Percentiles rank a stretch among this genome's conserved stretches.
These are phyloP conservation scores for Eimeria necatrix DNA, from an alignment of 169 alveolate genomes.

Conservation along the genomic window DNA sequence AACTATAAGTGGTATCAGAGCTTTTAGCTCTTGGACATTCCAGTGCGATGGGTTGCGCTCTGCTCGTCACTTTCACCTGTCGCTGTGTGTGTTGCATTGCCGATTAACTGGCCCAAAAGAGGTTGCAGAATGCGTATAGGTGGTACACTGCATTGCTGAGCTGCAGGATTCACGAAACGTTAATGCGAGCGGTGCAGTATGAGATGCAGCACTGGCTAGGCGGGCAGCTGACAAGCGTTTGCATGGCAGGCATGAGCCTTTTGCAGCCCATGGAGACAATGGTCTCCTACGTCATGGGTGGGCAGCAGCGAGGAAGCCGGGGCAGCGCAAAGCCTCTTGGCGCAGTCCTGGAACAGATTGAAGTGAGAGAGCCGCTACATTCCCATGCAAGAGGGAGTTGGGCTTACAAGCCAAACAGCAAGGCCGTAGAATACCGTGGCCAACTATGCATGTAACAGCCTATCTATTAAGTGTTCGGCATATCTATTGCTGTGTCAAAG, in stretches of 20 bases:
- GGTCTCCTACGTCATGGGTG: constrained; percentile 82
- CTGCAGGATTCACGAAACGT: constrained; percentile 77
- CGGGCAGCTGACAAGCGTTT: constrained; percentile 76
- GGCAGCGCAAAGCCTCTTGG: constrained; percentile 17
- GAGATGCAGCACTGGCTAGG: constrained; percentile 81
- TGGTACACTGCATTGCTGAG: neutral
- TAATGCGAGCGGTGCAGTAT: constrained; percentile 80
- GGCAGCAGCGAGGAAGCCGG: constrained; percentile 14
- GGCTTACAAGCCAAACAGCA: neutral
- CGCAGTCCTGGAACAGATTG: constrained; percentile 61
- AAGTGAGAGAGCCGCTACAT: constrained; percentile 39
- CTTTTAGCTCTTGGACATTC: too few relatives aligned
- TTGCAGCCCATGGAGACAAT: constrained; percentile 81
- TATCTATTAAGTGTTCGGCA: too few relatives aligned
- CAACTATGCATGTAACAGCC: too few relatives aligned
- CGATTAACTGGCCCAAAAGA: neutral
- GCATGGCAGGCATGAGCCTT: constrained; percentile 80
- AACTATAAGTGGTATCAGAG: too few relatives aligned
- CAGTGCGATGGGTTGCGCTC: neutral
- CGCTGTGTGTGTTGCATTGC: neutral
- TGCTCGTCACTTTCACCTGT: neutral
- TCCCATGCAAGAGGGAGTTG: neutral
- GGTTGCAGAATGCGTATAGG: neutral
- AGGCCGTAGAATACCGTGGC: too few relatives aligned
- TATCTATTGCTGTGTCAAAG: too few relatives aligned